phyloP scores from a whole-genome alignment of 2,329 filamentous ascomycete species.

The Colletotrichum incanum region DNA sequence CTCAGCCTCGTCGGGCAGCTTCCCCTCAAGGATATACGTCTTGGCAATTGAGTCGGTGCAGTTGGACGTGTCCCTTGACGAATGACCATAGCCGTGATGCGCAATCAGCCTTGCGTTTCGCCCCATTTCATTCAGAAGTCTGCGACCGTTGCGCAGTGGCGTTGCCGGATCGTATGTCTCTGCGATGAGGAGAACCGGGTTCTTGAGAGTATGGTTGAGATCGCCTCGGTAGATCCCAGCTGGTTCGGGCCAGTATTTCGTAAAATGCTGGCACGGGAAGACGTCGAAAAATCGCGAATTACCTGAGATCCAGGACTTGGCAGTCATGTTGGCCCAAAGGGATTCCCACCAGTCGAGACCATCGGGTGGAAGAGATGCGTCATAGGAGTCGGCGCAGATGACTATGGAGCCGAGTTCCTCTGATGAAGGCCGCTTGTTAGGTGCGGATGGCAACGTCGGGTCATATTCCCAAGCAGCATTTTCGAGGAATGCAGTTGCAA shows the following conservation, averaged over 20 bases:
- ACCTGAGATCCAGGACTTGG: slow-evolving; percentile 62
- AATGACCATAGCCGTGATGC: slow-evolving; percentile 67
- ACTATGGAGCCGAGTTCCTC: slow-evolving; percentile 60
- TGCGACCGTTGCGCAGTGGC: slow-evolving; percentile 63
- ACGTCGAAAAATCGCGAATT: slow-evolving; percentile 62
- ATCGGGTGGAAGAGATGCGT: slow-evolving; percentile 56
- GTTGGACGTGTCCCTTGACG: slow-evolving; percentile 60
- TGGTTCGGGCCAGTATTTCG: slow-evolving; percentile 60
- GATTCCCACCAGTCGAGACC: slow-evolving; percentile 62
- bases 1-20: slow-evolving; percentile 58
- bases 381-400: slow-evolving; percentile 63
- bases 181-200: slow-evolving; percentile 64
- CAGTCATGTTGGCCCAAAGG: slow-evolving; percentile 65
- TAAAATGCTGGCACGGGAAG: slow-evolving; percentile 64
- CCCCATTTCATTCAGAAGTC: slow-evolving; percentile 63
- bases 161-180: slow-evolving; percentile 67
- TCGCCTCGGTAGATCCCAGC: slow-evolving; percentile 65
- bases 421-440: slow-evolving; percentile 50
- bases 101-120: slow-evolving; percentile 63
- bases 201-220: slow-evolving; percentile 59
- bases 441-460: slow-evolving; percentile 52
- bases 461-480: slow-evolving; percentile 58
- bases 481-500: slow-evolving; percentile 58
- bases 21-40: slow-evolving; percentile 59
- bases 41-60: slow-evolving; percentile 62